Evolutionary conservation across 106 monocot genomes (phyloP).

Genomic region (Dendrobium chrysotoxum): DNA sequence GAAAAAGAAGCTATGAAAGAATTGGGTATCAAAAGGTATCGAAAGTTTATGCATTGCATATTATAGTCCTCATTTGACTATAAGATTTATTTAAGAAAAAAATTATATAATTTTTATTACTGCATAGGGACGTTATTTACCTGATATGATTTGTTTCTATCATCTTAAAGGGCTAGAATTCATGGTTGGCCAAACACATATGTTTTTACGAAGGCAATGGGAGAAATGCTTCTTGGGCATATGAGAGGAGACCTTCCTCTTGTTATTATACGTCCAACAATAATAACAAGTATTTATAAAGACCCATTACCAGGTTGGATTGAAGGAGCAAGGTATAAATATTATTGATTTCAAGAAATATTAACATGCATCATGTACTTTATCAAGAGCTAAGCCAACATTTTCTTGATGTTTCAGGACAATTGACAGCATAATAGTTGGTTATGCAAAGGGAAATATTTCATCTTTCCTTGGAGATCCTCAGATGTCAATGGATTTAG

Average conservation of each 20-base stretch:
- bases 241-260: slow-evolving; percentile 44
- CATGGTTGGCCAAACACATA: slow-evolving; percentile 89
- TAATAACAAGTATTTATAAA: slow-evolving; percentile 66
- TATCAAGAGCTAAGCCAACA: not conserved
- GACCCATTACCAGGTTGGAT: slow-evolving; percentile 82
- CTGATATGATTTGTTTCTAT: not conserved
- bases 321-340: slow-evolving; percentile 50
- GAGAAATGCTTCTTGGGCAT: slow-evolving; percentile 66
- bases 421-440: slow-evolving; percentile 59
- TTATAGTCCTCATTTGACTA: not conserved
- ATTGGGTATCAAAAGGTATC: slow-evolving; percentile 14
- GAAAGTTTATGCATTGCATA: not conserved
- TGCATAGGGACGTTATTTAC: not conserved
- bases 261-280: slow-evolving; percentile 64
- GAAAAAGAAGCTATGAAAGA: slow-evolving; percentile 17
- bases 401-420: slow-evolving; percentile 31
- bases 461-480: slow-evolving; percentile 53
- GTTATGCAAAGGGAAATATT: slow-evolving; percentile 50
- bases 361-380: not conserved
- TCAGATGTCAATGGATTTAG: slow-evolving; percentile 52
- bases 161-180: slow-evolving; percentile 37
- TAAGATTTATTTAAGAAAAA: not conserved
- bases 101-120: too few relatives aligned
- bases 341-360: not conserved
- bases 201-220: slow-evolving; percentile 82